Base-by-base conservation (phyloP, 768 basidiomycete genomes). In the Gymnopilus dilepis region DNA sequence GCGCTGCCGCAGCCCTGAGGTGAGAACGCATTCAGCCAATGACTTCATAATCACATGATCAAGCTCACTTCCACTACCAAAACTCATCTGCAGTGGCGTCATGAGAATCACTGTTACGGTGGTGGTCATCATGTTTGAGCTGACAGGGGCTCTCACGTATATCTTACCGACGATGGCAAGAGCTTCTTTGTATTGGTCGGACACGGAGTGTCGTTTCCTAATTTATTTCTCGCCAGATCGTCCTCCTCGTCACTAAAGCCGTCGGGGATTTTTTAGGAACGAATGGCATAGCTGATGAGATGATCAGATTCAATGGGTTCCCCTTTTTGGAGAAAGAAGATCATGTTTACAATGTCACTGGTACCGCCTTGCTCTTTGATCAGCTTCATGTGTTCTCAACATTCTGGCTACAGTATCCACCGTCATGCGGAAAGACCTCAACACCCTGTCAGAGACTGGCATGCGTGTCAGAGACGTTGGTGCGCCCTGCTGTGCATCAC, bases 71-170 rank as follows among this genome's bases (percentile, higher is more conserved):
- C 60, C 30, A 50, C 58, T 13, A 41, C 41, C 41, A 51, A 34
- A 41, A 48, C 47, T 38, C 56, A 56, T 47, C 17, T 7, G 33
- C 69, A 97, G 97, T 57, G 97, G 97, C 33, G 88, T 99, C 56
- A 99, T 98, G 85, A 86, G 96, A 67, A 92, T 99, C 60, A 99
- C 97, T 0, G 95, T 99, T 26, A 94, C 96, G 0, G 95, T 99
- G 5, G 97, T 99, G 7, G 97, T 99, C 34, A 96, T 99, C 75
- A 99, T 99, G 95, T 99, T 98, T 73, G 97, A 99, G 70, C 82
- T 99, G 19, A 99, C 97, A 3, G 97, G 97, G 12, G 97, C 97
- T 6, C 74, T 99, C 69, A 98, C 95, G 19, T 99, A 99, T 71
- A 96, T 99, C 66, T 77, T 99, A 26, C 97, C 97, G 6, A 96